These are phyloP conservation scores for Cucurbita ficifolia DNA, from an alignment of 306 rosid species.

Conservation along the genomic window DNA sequence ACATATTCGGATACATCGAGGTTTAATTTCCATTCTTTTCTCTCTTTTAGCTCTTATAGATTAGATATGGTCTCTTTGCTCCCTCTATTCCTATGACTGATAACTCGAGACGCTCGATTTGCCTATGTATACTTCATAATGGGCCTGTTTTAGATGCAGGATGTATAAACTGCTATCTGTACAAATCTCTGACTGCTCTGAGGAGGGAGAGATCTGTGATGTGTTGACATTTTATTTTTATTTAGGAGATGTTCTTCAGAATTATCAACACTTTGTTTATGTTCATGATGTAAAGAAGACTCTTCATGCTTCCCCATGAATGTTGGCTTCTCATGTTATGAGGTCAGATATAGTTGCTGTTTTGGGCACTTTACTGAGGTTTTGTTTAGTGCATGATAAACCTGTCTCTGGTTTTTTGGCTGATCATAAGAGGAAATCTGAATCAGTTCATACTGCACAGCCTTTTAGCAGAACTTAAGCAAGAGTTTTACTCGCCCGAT, in stretches of 20 bases:
- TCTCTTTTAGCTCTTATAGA: not conserved
- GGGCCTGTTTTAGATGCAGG: not conserved
- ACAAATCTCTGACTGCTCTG: not conserved
- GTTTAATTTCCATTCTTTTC: too few relatives aligned
- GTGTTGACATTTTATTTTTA: not conserved
- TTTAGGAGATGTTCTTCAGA: not conserved
- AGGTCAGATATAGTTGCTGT: not conserved
- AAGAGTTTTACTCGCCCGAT: not conserved
- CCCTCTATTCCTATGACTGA: not conserved
- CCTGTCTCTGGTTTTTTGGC: not conserved
- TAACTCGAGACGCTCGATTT: not conserved
- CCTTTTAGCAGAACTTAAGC: not conserved
- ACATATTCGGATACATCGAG: not conserved
- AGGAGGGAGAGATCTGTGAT: not conserved
- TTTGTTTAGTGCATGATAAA: not conserved
- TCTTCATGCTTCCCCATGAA: not conserved
- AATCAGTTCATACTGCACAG: not conserved
- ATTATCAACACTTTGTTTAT: not conserved
- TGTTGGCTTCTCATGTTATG: not conserved
- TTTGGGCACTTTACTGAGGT: not conserved
- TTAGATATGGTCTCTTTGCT: not conserved
- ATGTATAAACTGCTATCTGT: constrained; percentile 1
- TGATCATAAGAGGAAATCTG: not conserved
- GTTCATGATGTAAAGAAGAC: not conserved
- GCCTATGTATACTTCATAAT: not conserved